Conservation (phyloP, 2,329 filamentous ascomycete species). For the Alternaria gansuensis region DNA sequence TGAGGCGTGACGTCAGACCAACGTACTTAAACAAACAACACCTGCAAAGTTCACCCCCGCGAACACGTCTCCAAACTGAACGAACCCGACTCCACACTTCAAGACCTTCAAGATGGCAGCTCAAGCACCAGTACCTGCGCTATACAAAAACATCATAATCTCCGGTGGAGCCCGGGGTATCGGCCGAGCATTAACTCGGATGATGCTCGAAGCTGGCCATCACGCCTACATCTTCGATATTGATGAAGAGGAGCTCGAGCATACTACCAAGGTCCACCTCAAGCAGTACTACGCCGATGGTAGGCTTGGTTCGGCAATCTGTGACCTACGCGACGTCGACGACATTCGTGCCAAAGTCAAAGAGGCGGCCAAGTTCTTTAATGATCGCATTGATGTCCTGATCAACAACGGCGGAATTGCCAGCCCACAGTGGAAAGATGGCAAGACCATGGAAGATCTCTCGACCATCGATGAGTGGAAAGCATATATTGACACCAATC, state of each 20-base stretch:
- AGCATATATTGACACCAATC: conserved; percentile 59
- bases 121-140: conserved; percentile 14
- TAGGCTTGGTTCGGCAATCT: conserved; percentile 51
- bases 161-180: conserved; percentile 60
- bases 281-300: conserved; percentile 48
- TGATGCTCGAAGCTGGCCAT: conserved; percentile 57
- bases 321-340: conserved; percentile 57
- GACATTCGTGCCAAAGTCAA: conserved; percentile 55
- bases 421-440: conserved; percentile 55
- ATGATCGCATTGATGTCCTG: conserved; percentile 53
- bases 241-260: conserved; percentile 48
- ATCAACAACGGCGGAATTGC: conserved; percentile 53
- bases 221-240: conserved; percentile 60
- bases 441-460: conserved; percentile 58
- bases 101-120: conserved; percentile 15
- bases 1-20: conserved; percentile 40
- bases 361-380: conserved; percentile 56
- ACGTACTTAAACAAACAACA: conserved; percentile 27
- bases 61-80: conserved; percentile 9
- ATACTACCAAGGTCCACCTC: conserved; percentile 54
- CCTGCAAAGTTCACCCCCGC: conserved; percentile 9
- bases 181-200: conserved; percentile 58
- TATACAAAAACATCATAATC: conserved; percentile 51
- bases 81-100: background rate
- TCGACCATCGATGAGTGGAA: conserved; percentile 57